Conservation (phyloP, 164 flowering plant genomes). For the Magnolia changhungtana region DNA sequence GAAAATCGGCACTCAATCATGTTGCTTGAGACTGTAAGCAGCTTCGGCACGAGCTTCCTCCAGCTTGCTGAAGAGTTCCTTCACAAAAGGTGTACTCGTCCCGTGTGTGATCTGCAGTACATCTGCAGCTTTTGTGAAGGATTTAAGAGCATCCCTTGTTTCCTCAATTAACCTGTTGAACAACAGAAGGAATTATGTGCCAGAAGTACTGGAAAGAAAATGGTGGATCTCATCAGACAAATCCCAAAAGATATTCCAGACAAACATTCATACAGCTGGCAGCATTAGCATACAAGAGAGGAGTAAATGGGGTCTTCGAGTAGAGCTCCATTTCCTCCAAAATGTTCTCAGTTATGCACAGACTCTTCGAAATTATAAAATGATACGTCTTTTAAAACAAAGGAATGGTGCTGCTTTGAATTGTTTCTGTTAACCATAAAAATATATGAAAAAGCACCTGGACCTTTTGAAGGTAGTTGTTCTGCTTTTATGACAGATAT, state of each 20-base stretch:
- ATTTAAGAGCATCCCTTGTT: conserved; percentile 53
- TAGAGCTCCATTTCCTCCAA: no score
- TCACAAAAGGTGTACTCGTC: conserved; percentile 56
- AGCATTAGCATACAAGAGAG: no score
- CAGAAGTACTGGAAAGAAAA: not conserved
- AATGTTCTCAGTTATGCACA: no score
- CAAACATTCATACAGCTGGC: no score
- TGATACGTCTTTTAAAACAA: no score
- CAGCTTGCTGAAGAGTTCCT: conserved; percentile 60
- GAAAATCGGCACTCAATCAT: not conserved
- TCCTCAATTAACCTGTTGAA: conserved; percentile 72
- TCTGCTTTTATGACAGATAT: no score
- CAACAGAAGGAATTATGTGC: not conserved
- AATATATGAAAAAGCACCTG: no score
- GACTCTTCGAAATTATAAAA: no score
- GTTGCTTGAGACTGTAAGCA: conserved; percentile 33
- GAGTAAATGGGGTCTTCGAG: no score
- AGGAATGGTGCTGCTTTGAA: no score
- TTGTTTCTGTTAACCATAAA: no score
- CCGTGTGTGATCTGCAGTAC: conserved; percentile 81
- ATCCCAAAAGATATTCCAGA: not conserved
- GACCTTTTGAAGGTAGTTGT: no score
- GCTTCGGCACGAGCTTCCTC: conserved; percentile 93
- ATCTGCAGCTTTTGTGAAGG: conserved; percentile 61
- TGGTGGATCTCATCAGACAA: not conserved